phyloP scores from a whole-genome alignment of 306 rosid genomes.

The Prunus kanzakura region DNA sequence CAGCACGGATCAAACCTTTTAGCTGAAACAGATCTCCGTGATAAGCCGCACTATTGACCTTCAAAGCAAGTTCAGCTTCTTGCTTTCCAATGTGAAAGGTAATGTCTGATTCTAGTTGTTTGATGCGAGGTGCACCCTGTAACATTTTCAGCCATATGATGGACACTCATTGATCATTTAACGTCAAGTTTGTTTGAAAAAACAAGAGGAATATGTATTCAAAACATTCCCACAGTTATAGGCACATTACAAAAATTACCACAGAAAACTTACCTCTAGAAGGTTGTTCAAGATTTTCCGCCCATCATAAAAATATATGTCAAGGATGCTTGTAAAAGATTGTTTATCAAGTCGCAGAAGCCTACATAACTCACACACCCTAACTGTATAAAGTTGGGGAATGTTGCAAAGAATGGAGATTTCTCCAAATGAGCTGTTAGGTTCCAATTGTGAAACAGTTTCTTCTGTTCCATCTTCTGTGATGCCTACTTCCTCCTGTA shows the following conservation, averaged over 20 bases:
- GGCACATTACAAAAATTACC: neutral
- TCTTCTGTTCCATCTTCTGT: slow-evolving; percentile 76
- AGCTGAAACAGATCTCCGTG: slow-evolving; percentile 78
- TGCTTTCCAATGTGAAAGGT: slow-evolving; percentile 84
- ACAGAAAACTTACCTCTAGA: slow-evolving; percentile 87
- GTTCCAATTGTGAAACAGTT: slow-evolving; percentile 52
- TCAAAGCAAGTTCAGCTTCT: slow-evolving; percentile 93
- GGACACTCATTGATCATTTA: neutral
- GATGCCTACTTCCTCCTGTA: slow-evolving; percentile 76
- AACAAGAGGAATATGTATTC: neutral
- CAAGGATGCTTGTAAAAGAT: slow-evolving; percentile 80
- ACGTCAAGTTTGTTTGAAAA: neutral
- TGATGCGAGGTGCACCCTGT: slow-evolving; percentile 67
- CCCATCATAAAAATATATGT: slow-evolving; percentile 83
- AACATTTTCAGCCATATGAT: slow-evolving; percentile 7
- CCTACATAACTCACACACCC: slow-evolving; percentile 81
- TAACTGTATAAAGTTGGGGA: slow-evolving; percentile 88
- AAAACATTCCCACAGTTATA: neutral
- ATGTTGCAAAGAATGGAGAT: slow-evolving; percentile 91
- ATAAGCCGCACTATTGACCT: slow-evolving; percentile 78
- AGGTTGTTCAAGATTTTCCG: slow-evolving; percentile 88
- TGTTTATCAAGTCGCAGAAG: slow-evolving; percentile 91
- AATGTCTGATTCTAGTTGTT: slow-evolving; percentile 88
- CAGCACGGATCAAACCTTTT: slow-evolving; percentile 78
- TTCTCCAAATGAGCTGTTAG: slow-evolving; percentile 73